A percentile compares a stretch with the other conserved stretches of the same genome.
Evolutionary conservation across 1,139 yeast genomes (phyloP).

Genomic region (Pneumocystis murina): DNA sequence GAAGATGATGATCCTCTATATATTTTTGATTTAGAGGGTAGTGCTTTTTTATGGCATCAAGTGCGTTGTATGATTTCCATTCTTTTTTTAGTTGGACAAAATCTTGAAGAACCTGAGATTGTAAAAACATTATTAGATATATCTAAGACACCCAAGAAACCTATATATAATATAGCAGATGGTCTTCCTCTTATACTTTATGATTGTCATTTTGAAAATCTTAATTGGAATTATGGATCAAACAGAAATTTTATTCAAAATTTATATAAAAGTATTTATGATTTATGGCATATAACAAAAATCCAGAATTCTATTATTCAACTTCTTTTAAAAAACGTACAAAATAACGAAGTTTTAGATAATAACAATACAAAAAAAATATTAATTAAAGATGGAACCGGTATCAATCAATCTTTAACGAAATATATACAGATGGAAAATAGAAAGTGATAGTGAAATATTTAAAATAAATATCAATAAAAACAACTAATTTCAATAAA

Average conservation of each 20-base stretch:
- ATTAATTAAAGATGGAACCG: not conserved
- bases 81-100: slow-evolving; percentile 66
- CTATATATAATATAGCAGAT: slow-evolving; percentile 77
- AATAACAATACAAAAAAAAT: not conserved
- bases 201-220: slow-evolving; percentile 59
- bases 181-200: slow-evolving; percentile 81
- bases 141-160: slow-evolving; percentile 48
- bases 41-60: slow-evolving; percentile 96
- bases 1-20: slow-evolving; percentile 24
- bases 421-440: not conserved
- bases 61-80: slow-evolving; percentile 91
- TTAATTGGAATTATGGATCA: slow-evolving; percentile 44
- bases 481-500: not conserved
- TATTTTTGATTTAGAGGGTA: slow-evolving; percentile 67
- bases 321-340: not conserved
- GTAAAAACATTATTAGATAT: slow-evolving; percentile 47
- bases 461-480: not conserved
- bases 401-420: not conserved
- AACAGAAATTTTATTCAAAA: slow-evolving; percentile 2
- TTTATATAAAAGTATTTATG: not conserved
- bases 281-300: not conserved
- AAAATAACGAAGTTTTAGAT: not conserved
- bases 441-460: not conserved
- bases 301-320: not conserved
- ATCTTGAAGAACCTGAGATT: slow-evolving; percentile 45